Evolutionary conservation across 108 stramenopile genomes (phyloP).

Genomic region (Discostella stelligeroides): DNA sequence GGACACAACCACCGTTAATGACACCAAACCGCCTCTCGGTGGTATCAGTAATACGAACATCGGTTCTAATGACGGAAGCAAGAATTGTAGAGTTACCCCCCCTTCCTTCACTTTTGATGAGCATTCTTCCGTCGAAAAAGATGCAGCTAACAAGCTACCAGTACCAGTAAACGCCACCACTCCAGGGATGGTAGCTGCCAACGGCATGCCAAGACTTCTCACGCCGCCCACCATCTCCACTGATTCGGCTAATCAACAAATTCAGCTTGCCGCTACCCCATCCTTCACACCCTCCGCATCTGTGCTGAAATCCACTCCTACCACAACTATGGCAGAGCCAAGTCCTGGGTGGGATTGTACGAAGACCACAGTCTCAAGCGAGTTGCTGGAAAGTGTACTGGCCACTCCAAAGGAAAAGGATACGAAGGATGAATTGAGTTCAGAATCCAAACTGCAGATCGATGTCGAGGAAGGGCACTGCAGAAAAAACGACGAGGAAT

Average conservation of each 20-base stretch:
- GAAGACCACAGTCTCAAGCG: slow-evolving; percentile 9
- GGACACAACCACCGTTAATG: not conserved
- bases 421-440: slow-evolving; percentile 1
- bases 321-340: not conserved
- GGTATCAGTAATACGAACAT: not conserved
- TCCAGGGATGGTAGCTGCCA: not conserved
- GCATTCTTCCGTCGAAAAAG: not conserved
- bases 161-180: too few relatives aligned
- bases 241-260: not conserved
- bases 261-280: not conserved
- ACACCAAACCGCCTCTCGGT: not conserved
- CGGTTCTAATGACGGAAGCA: not conserved
- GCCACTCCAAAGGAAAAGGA: slow-evolving; percentile 15
- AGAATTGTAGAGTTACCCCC: not conserved
- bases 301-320: not conserved
- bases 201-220: not conserved
- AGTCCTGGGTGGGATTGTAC: slow-evolving; percentile 9
- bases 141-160: too few relatives aligned
- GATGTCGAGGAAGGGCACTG: too few relatives aligned
- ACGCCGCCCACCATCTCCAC: not conserved
- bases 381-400: slow-evolving; percentile 4
- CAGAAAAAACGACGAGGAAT: not conserved
- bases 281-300: slow-evolving; percentile 1
- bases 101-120: not conserved
- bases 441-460: too few relatives aligned